Conservation (phyloP, 2,329 filamentous ascomycete genomes). For the Sordariomycetes sp. region DNA sequence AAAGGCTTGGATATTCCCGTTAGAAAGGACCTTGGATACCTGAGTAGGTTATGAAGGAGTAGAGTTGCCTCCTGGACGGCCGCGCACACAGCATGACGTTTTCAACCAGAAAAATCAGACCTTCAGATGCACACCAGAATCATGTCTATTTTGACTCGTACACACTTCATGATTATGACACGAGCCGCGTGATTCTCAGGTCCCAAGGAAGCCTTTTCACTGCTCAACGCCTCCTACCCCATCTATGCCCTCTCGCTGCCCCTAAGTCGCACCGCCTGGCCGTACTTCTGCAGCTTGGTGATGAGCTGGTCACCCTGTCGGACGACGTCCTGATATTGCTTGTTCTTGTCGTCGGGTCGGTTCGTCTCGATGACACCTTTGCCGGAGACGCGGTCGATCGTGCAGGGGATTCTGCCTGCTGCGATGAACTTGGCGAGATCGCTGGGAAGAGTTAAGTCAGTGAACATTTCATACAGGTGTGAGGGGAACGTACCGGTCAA, state of each 20-base stretch:
- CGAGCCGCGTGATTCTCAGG: neutral
- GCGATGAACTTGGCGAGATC: slow-evolving; percentile 97
- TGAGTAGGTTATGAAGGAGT: too few relatives aligned
- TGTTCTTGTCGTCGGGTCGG: slow-evolving; percentile 97
- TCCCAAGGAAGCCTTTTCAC: neutral
- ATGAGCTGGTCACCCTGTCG: slow-evolving; percentile 97
- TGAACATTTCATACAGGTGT: neutral
- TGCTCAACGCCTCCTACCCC: neutral
- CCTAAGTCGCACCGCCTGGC: slow-evolving; percentile 86
- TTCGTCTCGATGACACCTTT: slow-evolving; percentile 98
- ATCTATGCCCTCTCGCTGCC: slow-evolving; percentile 82
- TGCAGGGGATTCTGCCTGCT: slow-evolving; percentile 87
- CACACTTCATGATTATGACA: neutral
- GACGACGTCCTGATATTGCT: slow-evolving; percentile 97
- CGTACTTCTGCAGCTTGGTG: slow-evolving; percentile 98
- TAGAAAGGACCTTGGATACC: too few relatives aligned
- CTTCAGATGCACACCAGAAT: too few relatives aligned
- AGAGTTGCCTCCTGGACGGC: too few relatives aligned
- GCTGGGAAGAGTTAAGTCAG: slow-evolving; percentile 33
- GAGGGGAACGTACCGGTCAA: slow-evolving; percentile 65
- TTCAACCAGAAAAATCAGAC: too few relatives aligned
- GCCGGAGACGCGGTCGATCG: slow-evolving; percentile 92
- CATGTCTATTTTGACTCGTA: neutral
- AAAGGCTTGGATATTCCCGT: too few relatives aligned
- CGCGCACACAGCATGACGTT: too few relatives aligned